These are phyloP conservation scores for Glarea lozoyensis DNA, from an alignment of 495 filamentous ascomycete species.

Conservation along the genomic window DNA sequence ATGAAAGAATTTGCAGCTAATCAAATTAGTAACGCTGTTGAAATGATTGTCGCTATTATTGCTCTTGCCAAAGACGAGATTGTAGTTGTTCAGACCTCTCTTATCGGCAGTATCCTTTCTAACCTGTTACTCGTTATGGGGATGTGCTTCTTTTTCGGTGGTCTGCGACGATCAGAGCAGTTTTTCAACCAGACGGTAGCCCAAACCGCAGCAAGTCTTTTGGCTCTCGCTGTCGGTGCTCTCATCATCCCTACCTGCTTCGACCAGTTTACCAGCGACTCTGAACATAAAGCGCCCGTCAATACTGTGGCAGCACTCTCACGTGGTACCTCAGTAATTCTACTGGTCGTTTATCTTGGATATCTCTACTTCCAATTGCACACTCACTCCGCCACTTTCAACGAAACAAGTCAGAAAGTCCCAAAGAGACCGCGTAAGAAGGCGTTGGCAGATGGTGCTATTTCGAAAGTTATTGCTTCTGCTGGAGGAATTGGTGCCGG, in stretches of 20 bases:
- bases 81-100: conserved; percentile 83
- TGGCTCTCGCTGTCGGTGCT: conserved; percentile 69
- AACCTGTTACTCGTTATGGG: conserved; percentile 88
- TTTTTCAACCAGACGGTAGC: conserved; percentile 92
- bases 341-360: conserved; percentile 66
- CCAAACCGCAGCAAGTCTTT: conserved; percentile 76
- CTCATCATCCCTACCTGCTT: conserved; percentile 90
- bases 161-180: conserved; percentile 70
- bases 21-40: conserved; percentile 66
- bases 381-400: conserved; percentile 68
- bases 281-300: conserved; percentile 9
- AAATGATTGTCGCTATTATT: conserved; percentile 84
- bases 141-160: conserved; percentile 89
- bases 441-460: conserved; percentile 44
- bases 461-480: conserved; percentile 48
- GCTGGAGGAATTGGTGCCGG: conserved; percentile 44
- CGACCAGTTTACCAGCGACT: conserved; percentile 34
- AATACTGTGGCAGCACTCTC: conserved; percentile 44
- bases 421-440: conserved; percentile 37
- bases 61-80: conserved; percentile 65
- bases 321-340: conserved; percentile 64
- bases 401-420: conserved; percentile 61
- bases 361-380: conserved; percentile 80
- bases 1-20: conserved; percentile 7
- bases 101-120: conserved; percentile 85